Conservation (phyloP, 192 early-diverging fungal genomes). For the Coemansia aciculifera region DNA sequence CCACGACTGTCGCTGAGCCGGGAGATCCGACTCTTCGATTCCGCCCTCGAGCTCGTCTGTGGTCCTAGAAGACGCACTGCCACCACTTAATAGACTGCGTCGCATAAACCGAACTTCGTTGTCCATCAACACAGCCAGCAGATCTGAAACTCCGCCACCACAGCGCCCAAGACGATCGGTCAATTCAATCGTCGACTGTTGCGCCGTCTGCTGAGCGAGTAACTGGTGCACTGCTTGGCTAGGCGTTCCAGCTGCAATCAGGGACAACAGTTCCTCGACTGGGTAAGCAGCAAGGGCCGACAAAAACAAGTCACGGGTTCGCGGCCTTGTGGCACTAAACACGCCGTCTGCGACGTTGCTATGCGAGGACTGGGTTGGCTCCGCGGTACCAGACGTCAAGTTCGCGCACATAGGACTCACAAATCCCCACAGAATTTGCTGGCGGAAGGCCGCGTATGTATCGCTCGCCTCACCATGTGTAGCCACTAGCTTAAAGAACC, state of each 20-base stretch:
- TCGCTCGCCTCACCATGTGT: slow-evolving; percentile 25
- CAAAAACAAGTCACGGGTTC: slow-evolving; percentile 15
- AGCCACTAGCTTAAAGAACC: slow-evolving; percentile 23
- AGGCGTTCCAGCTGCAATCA: slow-evolving; percentile 12
- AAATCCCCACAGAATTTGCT: slow-evolving; percentile 11
- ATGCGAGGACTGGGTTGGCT: background rate
- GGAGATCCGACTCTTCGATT: slow-evolving; percentile 1
- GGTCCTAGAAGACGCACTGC: slow-evolving; percentile 9
- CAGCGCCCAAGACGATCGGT: background rate
- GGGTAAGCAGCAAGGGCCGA: slow-evolving; percentile 29
- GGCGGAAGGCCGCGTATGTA: slow-evolving; percentile 26
- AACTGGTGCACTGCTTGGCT: slow-evolving; percentile 13
- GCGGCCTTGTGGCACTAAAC: slow-evolving; percentile 2
- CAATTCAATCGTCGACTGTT: background rate
- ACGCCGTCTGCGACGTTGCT: slow-evolving; percentile 6
- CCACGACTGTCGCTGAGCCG: slow-evolving; percentile 22
- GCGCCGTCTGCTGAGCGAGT: background rate
- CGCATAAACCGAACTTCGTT: slow-evolving; percentile 45
- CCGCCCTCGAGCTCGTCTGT: slow-evolving; percentile 10
- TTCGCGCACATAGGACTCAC: slow-evolving; percentile 5
- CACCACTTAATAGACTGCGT: slow-evolving; percentile 26
- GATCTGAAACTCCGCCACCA: slow-evolving; percentile 2
- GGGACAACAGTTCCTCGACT: slow-evolving; percentile 16
- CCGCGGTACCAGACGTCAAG: background rate
- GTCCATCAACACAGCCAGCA: slow-evolving; percentile 32